Evolutionary conservation across 2,329 filamentous ascomycete genomes (phyloP).

Genomic region (Diaporthe longicolla): DNA sequence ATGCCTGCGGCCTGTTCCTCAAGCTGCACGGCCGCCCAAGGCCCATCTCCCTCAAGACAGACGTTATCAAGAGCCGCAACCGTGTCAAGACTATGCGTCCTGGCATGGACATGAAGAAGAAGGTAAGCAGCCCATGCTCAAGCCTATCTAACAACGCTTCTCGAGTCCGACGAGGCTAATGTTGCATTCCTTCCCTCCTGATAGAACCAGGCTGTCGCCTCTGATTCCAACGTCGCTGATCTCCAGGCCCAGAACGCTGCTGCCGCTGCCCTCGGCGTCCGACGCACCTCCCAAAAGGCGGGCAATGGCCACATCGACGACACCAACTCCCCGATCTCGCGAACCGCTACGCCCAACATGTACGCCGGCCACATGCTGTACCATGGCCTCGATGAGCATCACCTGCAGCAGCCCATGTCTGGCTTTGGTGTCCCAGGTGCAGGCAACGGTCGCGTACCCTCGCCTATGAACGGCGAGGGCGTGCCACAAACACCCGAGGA

Average conservation of each 20-base stretch:
- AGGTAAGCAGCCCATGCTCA: slow-evolving; percentile 68
- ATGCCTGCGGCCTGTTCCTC: slow-evolving; percentile 96
- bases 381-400: slow-evolving; percentile 80
- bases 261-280: slow-evolving; percentile 68
- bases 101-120: slow-evolving; percentile 85
- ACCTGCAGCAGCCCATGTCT: slow-evolving; percentile 71
- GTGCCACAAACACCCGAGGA: slow-evolving; percentile 84
- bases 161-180: slow-evolving; percentile 39
- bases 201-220: slow-evolving; percentile 56
- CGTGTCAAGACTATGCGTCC: slow-evolving; percentile 90
- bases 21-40: slow-evolving; percentile 95
- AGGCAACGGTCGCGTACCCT: slow-evolving; percentile 65
- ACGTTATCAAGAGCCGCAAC: slow-evolving; percentile 99
- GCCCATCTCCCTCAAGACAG: slow-evolving; percentile 96
- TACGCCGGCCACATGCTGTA: slow-evolving; percentile 85
- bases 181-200: slow-evolving; percentile 18
- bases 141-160: slow-evolving; percentile 29
- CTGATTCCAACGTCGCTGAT: slow-evolving; percentile 72
- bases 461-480: slow-evolving; percentile 72
- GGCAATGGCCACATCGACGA: slow-evolving; percentile 81
- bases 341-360: slow-evolving; percentile 82
- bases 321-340: slow-evolving; percentile 83
- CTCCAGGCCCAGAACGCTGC: slow-evolving; percentile 62
- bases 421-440: slow-evolving; percentile 66
- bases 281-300: slow-evolving; percentile 78